Percentiles rank a stretch among this genome's conserved stretches.
These are phyloP conservation scores for Gymnopilus junonius DNA, from an alignment of 768 basidiomycete species.

Conservation along the genomic window DNA sequence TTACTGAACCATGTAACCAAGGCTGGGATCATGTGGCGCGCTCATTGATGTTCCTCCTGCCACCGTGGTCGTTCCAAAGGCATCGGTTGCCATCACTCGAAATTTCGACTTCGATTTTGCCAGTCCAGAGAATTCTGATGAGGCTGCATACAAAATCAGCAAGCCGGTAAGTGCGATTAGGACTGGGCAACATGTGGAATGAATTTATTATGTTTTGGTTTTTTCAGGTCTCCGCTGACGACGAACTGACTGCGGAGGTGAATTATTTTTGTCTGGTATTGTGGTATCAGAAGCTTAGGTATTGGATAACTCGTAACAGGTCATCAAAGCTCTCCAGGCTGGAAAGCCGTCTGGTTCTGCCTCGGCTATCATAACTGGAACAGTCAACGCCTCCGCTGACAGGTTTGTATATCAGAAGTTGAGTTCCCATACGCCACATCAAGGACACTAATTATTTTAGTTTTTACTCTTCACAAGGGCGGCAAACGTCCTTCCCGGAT, in stretches of 20 bases:
- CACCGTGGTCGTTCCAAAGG: slow-evolving; percentile 71
- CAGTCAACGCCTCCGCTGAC: slow-evolving; percentile 81
- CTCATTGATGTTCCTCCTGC: slow-evolving; percentile 74
- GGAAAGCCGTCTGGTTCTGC: slow-evolving; percentile 46
- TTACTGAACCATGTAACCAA: slow-evolving; percentile 29
- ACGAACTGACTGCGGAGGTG: slow-evolving; percentile 55
- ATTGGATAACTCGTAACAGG: slow-evolving; percentile 41
- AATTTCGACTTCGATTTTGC: slow-evolving; percentile 81
- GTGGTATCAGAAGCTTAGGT: not conserved
- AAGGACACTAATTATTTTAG: slow-evolving; percentile 38
- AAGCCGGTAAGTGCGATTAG: slow-evolving; percentile 53
- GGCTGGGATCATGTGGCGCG: slow-evolving; percentile 83
- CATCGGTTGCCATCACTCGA: slow-evolving; percentile 68
- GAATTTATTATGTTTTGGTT: slow-evolving; percentile 9
- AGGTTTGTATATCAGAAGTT: slow-evolving; percentile 45
- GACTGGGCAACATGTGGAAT: slow-evolving; percentile 7
- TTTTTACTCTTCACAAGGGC: slow-evolving; percentile 87
- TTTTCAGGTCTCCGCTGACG: slow-evolving; percentile 64
- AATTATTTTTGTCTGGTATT: not conserved
- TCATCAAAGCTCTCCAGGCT: slow-evolving; percentile 46
- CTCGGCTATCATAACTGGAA: slow-evolving; percentile 43
- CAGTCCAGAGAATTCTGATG: slow-evolving; percentile 42
- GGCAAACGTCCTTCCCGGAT: slow-evolving; percentile 81
- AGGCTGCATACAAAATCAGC: slow-evolving; percentile 67
- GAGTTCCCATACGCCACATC: slow-evolving; percentile 2